Base-by-base conservation (phyloP, 805 yeast genomes). In the Cyberlindnera mycetangii region DNA sequence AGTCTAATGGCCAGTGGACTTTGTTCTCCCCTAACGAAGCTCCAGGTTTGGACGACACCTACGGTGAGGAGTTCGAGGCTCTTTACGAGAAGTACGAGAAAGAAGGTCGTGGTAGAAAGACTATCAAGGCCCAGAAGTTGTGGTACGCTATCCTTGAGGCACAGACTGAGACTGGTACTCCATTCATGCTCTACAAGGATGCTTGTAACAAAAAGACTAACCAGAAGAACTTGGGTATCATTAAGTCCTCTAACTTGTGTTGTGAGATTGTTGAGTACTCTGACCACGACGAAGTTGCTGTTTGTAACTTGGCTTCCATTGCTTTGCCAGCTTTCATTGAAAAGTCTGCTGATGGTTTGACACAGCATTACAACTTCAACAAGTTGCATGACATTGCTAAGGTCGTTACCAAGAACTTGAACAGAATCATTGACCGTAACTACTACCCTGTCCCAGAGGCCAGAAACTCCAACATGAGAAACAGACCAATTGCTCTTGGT, bases 101-200 rank as follows among this genome's bases (percentile, higher is more conserved):
- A 14, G 85, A 84, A 58, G 86, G 84, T 5, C 75, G 78, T 48
- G 88, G 83, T 41, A 70, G 75, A 45, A 75, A 72, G 55, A 78
- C 80, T 19, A 73, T 90, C 47, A 82, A 80, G 58, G 98, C 99
- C n/a, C 96, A 90, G 66, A 86, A 85, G 64, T 71, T 92, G 41
- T 92, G 98, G 98, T 76, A 81, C 54, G 83, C 90, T 34, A 89
- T 92, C 41, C 65, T 93, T 43, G 95, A 89, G 62, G 81, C 97
- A 16, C 99, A 92, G 70, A 86, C 93, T 19, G 98, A 92, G 70
- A 92, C 98, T 5, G 98, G 99, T 39, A 88, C 87, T 55, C 99
- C 99, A 15, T 93, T 87, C 71, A 82, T 92, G 83, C 75, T 93
- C 16, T 92, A 88, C 74, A 93, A 92, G 66, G 99, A 92, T 69